Evolutionary conservation across 495 filamentous ascomycete species (phyloP), one percentile per base, ranked within the genome.

Genomic region (Tuber borchii): DNA sequence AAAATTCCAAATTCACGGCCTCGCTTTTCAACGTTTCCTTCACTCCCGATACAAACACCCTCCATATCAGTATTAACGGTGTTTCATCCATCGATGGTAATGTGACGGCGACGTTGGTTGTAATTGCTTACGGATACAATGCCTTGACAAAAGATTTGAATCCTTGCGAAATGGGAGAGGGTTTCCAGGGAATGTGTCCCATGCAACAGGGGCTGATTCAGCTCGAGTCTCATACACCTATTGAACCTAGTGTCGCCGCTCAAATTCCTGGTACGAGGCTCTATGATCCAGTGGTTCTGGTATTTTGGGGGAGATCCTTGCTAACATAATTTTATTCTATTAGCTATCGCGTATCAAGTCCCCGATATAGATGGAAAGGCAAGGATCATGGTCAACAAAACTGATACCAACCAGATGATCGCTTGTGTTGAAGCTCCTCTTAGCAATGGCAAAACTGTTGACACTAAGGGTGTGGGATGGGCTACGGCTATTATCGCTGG

Each of bases 341-440:
- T 56, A 79, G 87, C 86, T 56, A 96, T 98, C 77, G 91, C 92
- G 34, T 99, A 95, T 82, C 91, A 88, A 19, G 90, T 99, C 71
- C 95, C 95, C 70, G 95, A 99, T 84, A 88, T 98, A 26, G 95
- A 99, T 83, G 95, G 93, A n/a, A 90, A 87, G 43, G 91, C 97
- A 48, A 88, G 88, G 76, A 89, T 99, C 74, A 88, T 88, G 78
- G 91, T 99, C 86, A 96, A 92, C 83, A 85, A 83, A 17, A 88
- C 86, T 10, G 87, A 88, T 73, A 90, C 88, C 0, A 82, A 85
- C 9, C 83, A 88, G 71, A 90, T 86, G 74, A 89, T 97, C 61
- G 92, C 95, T 76, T 99, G 95, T 82, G 88, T 99, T 9, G 91
- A 97, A 84, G 95, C 94, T 8, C 86, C 89, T 74, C 88, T 99